These are phyloP conservation scores for Sabuloglossum arenarium DNA, from an alignment of 495 filamentous ascomycete genomes.

Conservation along the genomic window DNA sequence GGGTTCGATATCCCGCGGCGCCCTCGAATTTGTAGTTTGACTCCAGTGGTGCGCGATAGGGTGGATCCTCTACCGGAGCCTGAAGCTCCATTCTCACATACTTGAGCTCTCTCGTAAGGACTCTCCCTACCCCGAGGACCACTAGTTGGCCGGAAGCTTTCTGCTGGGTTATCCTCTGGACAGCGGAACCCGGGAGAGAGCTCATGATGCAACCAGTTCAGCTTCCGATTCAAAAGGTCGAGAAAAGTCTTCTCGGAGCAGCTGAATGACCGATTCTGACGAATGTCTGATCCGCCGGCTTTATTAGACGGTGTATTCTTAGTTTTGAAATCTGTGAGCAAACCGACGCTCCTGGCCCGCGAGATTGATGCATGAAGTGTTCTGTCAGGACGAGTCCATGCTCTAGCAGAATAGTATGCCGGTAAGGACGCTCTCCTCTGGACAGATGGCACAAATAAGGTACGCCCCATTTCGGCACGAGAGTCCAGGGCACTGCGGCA, in stretches of 20 bases:
- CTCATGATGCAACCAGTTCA: conserved; percentile 1
- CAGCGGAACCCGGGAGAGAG: neutral
- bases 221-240: neutral
- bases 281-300: neutral
- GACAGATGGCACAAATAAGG: neutral
- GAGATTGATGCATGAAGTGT: neutral
- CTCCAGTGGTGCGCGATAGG: neutral
- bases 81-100: neutral
- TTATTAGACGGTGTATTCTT: neutral
- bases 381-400: neutral
- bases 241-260: neutral
- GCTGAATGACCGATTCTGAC: neutral
- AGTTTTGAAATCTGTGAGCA: neutral
- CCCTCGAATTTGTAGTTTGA: neutral
- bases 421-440: neutral
- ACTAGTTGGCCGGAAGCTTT: neutral
- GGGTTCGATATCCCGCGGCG: neutral
- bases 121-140: neutral
- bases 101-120: neutral
- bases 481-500: neutral
- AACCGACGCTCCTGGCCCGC: neutral
- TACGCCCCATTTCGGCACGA: neutral
- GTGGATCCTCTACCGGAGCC: neutral
- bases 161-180: conserved; percentile 2
- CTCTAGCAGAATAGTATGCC: neutral